Percentiles rank a stretch among this genome's conserved stretches.
Conservation (phyloP, 1,284 basidiomycete species). For the Wallemia hederae region DNA sequence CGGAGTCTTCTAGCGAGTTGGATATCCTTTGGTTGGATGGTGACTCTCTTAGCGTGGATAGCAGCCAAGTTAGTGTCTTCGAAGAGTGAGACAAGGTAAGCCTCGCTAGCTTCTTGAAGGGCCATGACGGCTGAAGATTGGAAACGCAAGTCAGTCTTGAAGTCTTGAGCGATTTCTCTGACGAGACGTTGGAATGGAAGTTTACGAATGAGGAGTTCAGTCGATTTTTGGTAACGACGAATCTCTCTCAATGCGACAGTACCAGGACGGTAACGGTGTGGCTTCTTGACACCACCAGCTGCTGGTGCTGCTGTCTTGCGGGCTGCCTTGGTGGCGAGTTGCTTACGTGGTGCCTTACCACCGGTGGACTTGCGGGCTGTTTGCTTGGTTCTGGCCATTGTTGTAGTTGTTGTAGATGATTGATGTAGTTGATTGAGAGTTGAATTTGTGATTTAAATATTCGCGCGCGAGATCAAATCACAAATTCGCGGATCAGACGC, state of each 20-base stretch:
- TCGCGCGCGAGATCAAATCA: too few relatives aligned
- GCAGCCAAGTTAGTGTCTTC: conserved; percentile 11
- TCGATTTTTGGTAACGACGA: conserved; percentile 12
- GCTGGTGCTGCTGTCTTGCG: conserved; percentile 19
- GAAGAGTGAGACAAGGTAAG: conserved; percentile 1
- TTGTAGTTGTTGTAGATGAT: conserved; percentile 7
- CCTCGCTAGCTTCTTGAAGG: conserved; percentile 16
- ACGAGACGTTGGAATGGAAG: conserved; percentile 9
- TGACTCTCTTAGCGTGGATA: conserved; percentile 18
- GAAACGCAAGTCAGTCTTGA: conserved; percentile 54
- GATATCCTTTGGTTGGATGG: conserved; percentile 15
- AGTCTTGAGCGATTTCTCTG: conserved; percentile 6
- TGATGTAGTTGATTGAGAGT: neutral
- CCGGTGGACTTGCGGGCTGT: conserved; percentile 62
- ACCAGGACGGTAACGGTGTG: conserved; percentile 11
- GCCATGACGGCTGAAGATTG: conserved; percentile 45
- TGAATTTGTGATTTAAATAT: neutral
- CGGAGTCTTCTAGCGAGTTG: conserved; percentile 1
- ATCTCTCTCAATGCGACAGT: conserved; percentile 13
- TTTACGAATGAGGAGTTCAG: conserved; percentile 13
- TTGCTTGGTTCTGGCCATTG: conserved; percentile 24
- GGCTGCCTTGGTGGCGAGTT: conserved; percentile 55
- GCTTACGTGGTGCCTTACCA: conserved; percentile 61
- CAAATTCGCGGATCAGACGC: neutral
- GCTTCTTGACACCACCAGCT: conserved; percentile 6